phyloP scores from a whole-genome alignment of 148 eudicot species.

The Camellia japonica region DNA sequence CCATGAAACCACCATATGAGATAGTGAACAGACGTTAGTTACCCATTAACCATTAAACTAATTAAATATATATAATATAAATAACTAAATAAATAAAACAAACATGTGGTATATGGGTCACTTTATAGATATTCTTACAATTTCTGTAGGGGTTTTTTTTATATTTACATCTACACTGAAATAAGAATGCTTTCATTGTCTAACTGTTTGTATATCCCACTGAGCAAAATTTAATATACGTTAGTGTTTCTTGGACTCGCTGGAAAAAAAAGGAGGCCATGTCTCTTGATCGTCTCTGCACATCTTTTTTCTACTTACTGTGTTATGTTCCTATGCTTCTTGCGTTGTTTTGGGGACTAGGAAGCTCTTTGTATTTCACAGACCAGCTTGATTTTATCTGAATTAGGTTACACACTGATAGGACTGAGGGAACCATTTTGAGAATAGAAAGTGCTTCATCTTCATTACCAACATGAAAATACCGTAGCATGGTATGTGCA shows the following conservation, averaged over 20 bases:
- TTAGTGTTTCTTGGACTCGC: too few relatives aligned
- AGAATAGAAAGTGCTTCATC: constrained; percentile 56
- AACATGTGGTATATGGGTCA: too few relatives aligned
- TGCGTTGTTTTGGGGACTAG: not conserved
- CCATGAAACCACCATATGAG: too few relatives aligned
- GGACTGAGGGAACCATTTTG: constrained; percentile 61
- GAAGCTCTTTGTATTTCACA: too few relatives aligned
- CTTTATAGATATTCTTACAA: too few relatives aligned
- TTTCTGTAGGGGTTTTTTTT: not conserved
- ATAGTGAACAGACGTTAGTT: too few relatives aligned
- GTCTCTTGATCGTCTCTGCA: not conserved
- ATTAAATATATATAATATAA: too few relatives aligned
- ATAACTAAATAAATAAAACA: too few relatives aligned
- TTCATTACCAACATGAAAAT: constrained; percentile 61
- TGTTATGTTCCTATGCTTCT: not conserved
- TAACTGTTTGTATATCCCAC: not conserved
- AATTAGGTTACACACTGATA: constrained; percentile 40
- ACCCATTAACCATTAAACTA: too few relatives aligned
- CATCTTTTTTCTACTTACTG: not conserved
- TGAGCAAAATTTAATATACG: not conserved
- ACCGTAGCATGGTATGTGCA: constrained; percentile 89
- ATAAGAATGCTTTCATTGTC: not conserved
- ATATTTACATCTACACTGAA: not conserved
- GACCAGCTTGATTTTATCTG: not conserved
- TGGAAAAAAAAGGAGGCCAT: not conserved